Evolutionary conservation across 2,329 filamentous ascomycete species (phyloP), one percentile per base, ranked within the genome.

Genomic region (Chaetomiaceae sp.): DNA sequence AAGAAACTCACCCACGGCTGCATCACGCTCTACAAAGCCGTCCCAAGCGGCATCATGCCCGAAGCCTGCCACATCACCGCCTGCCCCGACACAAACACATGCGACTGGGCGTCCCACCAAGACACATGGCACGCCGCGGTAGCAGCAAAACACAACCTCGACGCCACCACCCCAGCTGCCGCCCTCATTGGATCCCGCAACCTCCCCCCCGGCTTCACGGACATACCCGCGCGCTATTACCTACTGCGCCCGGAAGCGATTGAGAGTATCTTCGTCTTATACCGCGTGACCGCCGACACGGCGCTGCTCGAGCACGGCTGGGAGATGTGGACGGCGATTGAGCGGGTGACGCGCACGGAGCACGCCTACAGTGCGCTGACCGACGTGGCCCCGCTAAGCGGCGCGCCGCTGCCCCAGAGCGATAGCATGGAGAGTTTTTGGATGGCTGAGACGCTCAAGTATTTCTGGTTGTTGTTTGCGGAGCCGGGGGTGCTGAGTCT

Each of bases 31-130:
- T 79, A 79, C 59, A 64, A 69, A 30, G 63, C 65, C 10, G 71
- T 74, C 40, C 65, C 70, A 1, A 68, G 68, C 3, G 72, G 73
- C 39, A 69, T 79, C 56, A 78, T 78, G 75, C 73, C 76, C 26
- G 76, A 79, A 60, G 61, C 66, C 6, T 64, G 71, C 22, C 56
- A 60, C 30, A 51, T 71, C 6, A 61, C 75, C 1, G 30, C 56
- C 3, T 60, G 63, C 26, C 33, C 33, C n/a, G 22, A 29, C 27
- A 3, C 27, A 5, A 6, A 9, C 4, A 46, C 41, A 3, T 60
- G 63, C 22, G 57, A 64, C 20, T 65, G 60, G 40, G 60, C 66
- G 29, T 48, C 4, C 3, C 27, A 29, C 27, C 27, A 29, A 6
- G 10, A 9, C 4, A 3, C 10, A 9, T 11, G 10, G 27, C 4